Percentiles rank a stretch among this genome's conserved stretches.
Evolutionary conservation across 306 rosid genomes (phyloP).

Genomic region (Sicyos baderoa): DNA sequence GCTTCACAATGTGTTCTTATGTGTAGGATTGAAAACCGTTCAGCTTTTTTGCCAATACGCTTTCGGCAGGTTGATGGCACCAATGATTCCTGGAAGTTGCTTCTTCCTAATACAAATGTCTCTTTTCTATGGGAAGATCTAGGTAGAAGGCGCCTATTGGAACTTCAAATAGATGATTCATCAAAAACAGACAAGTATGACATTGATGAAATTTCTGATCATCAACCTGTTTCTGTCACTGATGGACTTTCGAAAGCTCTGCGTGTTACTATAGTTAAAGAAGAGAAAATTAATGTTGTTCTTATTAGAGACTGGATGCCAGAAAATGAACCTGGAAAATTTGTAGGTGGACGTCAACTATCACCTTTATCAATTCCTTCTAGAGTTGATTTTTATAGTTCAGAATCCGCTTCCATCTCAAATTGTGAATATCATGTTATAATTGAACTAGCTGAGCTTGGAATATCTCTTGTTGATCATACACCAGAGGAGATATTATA

Average conservation of each 20-base stretch:
- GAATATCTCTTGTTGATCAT: constrained; percentile 77
- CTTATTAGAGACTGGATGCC: constrained; percentile 94
- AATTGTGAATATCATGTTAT: constrained; percentile 71
- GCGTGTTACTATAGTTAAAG: constrained; percentile 66
- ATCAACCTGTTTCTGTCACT: constrained; percentile 43
- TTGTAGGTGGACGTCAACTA: constrained; percentile 32
- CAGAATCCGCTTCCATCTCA: constrained; percentile 37
- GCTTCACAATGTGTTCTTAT: not conserved
- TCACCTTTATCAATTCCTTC: constrained; percentile 37
- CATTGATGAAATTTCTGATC: constrained; percentile 79
- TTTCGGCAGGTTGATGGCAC: constrained; percentile 81
- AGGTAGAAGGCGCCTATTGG: constrained; percentile 79
- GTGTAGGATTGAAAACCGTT: constrained; percentile 82
- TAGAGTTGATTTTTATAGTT: constrained; percentile 36
- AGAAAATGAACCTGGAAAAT: constrained; percentile 50
- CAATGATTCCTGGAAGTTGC: constrained; percentile 73
- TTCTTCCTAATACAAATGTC: constrained; percentile 67
- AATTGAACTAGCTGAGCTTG: constrained; percentile 81
- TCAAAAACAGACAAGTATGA: constrained; percentile 59
- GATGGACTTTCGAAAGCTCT: constrained; percentile 66
- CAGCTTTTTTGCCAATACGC: constrained; percentile 75
- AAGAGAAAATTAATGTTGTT: constrained; percentile 67
- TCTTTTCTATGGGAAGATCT: constrained; percentile 97
- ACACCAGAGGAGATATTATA: constrained; percentile 87
- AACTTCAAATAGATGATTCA: constrained; percentile 64